Evolutionary conservation across 768 basidiomycete genomes (phyloP).

Genomic region (Lyophyllum semitale): DNA sequence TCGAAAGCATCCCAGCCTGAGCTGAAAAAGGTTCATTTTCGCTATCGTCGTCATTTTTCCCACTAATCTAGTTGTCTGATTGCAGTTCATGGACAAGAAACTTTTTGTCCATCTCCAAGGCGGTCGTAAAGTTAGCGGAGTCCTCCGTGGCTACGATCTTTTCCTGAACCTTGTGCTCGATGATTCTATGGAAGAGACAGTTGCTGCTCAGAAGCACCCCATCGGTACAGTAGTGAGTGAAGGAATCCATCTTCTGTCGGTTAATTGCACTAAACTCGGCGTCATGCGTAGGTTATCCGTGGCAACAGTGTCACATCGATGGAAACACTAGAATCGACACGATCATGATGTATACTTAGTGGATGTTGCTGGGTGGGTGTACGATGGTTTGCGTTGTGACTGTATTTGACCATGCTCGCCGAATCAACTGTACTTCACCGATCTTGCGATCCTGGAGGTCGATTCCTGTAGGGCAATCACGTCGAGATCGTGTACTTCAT

Average conservation of each 20-base stretch:
- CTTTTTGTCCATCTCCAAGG: conserved; percentile 93
- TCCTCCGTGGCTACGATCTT: conserved; percentile 94
- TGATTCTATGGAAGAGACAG: conserved; percentile 90
- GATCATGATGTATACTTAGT: conserved; percentile 18
- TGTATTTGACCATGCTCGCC: conserved; percentile 6
- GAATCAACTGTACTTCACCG: neutral
- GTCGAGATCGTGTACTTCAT: too few species aligned
- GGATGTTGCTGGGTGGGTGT: conserved; percentile 12
- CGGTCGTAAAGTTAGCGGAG: conserved; percentile 94
- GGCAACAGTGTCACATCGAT: conserved; percentile 97
- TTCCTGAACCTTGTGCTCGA: conserved; percentile 98
- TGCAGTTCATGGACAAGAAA: conserved; percentile 98
- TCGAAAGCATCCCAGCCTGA: conserved; percentile 97
- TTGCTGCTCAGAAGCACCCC: conserved; percentile 85
- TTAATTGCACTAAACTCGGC: conserved; percentile 8
- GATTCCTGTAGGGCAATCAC: neutral
- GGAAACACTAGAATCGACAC: conserved; percentile 78
- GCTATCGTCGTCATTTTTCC: neutral
- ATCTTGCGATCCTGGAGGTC: too few species aligned
- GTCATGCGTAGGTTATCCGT: conserved; percentile 76
- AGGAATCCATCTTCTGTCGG: neutral
- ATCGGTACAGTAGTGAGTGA: conserved; percentile 88
- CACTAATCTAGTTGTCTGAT: conserved; percentile 8
- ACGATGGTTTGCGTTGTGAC: conserved; percentile 6
- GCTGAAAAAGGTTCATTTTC: conserved; percentile 85